phyloP scores from a whole-genome alignment of 139 green algal species.

The Picochlorum sp. region DNA sequence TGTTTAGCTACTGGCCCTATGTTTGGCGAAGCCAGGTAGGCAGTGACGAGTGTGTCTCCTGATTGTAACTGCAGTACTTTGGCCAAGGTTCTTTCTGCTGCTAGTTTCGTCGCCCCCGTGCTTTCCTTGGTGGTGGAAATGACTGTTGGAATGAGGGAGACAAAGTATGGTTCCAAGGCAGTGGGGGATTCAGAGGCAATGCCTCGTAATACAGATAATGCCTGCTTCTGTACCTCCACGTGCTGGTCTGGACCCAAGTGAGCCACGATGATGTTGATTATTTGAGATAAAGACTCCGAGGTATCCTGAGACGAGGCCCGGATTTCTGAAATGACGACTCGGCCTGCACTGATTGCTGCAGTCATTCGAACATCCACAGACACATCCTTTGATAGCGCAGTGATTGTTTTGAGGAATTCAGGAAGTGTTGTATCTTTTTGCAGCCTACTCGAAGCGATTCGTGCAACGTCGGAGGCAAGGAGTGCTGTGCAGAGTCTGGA shows the following conservation, averaged over 20 bases:
- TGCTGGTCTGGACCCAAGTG: conserved; percentile 66
- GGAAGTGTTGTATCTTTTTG: conserved; percentile 17
- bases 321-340: conserved; percentile 9
- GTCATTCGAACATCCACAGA: conserved; percentile 42
- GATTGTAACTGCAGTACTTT: conserved; percentile 34
- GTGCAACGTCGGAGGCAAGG: conserved; percentile 21
- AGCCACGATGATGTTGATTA: conserved; percentile 38
- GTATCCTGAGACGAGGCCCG: background rate
- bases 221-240: conserved; percentile 52
- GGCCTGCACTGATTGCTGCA: conserved; percentile 28
- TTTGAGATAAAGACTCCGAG: conserved; percentile 12
- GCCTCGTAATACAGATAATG: conserved; percentile 43
- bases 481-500: conserved; percentile 24
- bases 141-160: conserved; percentile 51
- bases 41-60: conserved; percentile 30
- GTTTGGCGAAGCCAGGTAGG: conserved; percentile 34
- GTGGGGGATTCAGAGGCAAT: conserved; percentile 21
- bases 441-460: conserved; percentile 23
- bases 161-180: conserved; percentile 24
- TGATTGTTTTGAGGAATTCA: conserved; percentile 11
- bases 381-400: conserved; percentile 31
- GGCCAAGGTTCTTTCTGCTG: conserved; percentile 41
- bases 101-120: conserved; percentile 36
- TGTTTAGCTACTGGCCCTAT: conserved; percentile 36
- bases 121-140: conserved; percentile 36